These are phyloP conservation scores for Monotropa hypopitys DNA, from an alignment of 179 eudicot genomes.

Conservation along the genomic window DNA sequence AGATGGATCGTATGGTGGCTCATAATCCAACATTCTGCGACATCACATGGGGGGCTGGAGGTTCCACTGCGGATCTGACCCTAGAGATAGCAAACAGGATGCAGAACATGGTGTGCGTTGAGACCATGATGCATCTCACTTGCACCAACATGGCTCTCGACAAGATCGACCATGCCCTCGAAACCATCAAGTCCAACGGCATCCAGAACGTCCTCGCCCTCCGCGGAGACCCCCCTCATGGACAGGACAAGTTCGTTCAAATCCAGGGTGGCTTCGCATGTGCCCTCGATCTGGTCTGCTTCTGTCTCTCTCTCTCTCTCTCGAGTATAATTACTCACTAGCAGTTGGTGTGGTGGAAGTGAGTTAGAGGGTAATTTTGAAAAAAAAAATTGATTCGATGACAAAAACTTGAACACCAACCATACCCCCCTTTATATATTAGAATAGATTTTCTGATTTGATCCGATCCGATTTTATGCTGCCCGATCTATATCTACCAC, in stretches of 20 bases:
- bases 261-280: slow-evolving; percentile 87
- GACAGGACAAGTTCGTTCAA: slow-evolving; percentile 90
- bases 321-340: too few relatives aligned
- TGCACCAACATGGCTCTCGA: slow-evolving; percentile 97
- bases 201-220: slow-evolving; percentile 91
- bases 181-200: slow-evolving; percentile 53
- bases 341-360: too few relatives aligned
- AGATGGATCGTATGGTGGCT: slow-evolving; percentile 89
- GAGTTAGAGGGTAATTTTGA: too few relatives aligned
- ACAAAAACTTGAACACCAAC: too few relatives aligned
- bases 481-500: too few relatives aligned
- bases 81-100: slow-evolving; percentile 73
- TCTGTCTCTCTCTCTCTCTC: not conserved
- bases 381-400: too few relatives aligned
- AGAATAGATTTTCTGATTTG: not conserved
- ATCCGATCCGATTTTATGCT: not conserved
- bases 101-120: slow-evolving; percentile 93
- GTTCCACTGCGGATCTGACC: slow-evolving; percentile 91
- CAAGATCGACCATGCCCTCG: slow-evolving; percentile 76
- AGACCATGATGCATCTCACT: slow-evolving; percentile 95
- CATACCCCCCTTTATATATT: not conserved
- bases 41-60: slow-evolving; percentile 99
- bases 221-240: slow-evolving; percentile 96
- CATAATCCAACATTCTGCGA: slow-evolving; percentile 83
- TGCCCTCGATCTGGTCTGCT: slow-evolving; percentile 71